A percentile compares a stretch with the other conserved stretches of the same genome.
Evolutionary conservation across 2,329 filamentous ascomycete genomes (phyloP).

Genomic region (Onygenales sp.): DNA sequence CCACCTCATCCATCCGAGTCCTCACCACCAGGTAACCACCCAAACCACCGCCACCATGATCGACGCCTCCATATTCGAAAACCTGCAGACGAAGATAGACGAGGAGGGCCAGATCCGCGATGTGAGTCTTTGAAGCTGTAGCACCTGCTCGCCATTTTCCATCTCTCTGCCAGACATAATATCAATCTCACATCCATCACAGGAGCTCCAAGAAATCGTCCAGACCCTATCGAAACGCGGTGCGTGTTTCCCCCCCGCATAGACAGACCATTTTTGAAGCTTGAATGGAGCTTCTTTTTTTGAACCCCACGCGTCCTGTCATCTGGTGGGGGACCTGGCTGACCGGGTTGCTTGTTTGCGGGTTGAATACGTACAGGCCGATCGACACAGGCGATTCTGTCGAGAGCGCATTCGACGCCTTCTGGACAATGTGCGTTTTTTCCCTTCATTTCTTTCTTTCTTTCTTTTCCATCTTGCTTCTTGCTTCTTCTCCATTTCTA

Average conservation of each 20-base stretch:
- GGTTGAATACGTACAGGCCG: slow-evolving; percentile 44
- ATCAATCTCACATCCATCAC: slow-evolving; percentile 11
- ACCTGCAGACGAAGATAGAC: slow-evolving; percentile 81
- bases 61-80: slow-evolving; percentile 75
- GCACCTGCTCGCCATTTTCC: too few relatives aligned
- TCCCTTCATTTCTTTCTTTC: not conserved
- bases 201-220: slow-evolving; percentile 70
- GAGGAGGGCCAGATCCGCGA: slow-evolving; percentile 76
- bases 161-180: not conserved
- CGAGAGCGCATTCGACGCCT: slow-evolving; percentile 81
- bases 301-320: not conserved
- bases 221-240: slow-evolving; percentile 72
- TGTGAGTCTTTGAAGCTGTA: slow-evolving; percentile 29
- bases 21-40: slow-evolving; percentile 3
- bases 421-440: slow-evolving; percentile 48
- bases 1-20: not conserved
- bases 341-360: not conserved
- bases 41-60: slow-evolving; percentile 46
- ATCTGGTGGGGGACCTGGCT: not conserved
- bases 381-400: slow-evolving; percentile 71
- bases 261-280: not conserved
- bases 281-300: not conserved
- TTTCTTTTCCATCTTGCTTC: not conserved
- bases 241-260: slow-evolving; percentile 17
- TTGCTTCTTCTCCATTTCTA: too few relatives aligned